phyloP scores from a whole-genome alignment of 768 basidiomycete species.

The Zangia roseola region DNA sequence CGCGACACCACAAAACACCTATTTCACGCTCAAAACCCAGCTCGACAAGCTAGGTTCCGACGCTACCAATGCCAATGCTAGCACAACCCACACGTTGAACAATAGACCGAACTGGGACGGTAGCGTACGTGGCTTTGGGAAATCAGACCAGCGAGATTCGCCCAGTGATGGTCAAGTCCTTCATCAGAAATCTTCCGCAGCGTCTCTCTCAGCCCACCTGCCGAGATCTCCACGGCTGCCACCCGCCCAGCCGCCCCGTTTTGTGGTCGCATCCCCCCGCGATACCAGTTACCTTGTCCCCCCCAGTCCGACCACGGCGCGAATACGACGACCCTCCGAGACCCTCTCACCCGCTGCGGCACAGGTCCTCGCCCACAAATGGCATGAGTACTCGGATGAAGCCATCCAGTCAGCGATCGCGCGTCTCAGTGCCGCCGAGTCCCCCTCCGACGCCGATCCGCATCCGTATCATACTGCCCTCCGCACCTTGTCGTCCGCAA shows the following conservation, averaged over 20 bases:
- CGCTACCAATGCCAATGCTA: conserved; percentile 20
- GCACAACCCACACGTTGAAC: neutral
- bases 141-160: conserved; percentile 34
- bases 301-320: conserved; percentile 32
- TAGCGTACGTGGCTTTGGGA: conserved; percentile 58
- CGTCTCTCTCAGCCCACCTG: conserved; percentile 42
- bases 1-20: conserved; percentile 42
- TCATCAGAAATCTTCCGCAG: conserved; percentile 32
- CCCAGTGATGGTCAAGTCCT: conserved; percentile 17
- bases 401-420: conserved; percentile 66
- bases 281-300: conserved; percentile 34
- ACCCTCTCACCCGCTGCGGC: conserved; percentile 29
- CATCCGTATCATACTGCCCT: conserved; percentile 69
- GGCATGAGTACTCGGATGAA: conserved; percentile 79
- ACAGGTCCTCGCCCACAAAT: conserved; percentile 62
- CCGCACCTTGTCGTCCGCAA: conserved; percentile 66
- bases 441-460: conserved; percentile 43
- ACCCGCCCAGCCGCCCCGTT: conserved; percentile 28
- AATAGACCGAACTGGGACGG: conserved; percentile 43
- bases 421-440: conserved; percentile 42
- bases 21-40: conserved; percentile 63
- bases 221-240: conserved; percentile 32
- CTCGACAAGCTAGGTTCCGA: conserved; percentile 43
- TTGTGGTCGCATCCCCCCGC: conserved; percentile 43
- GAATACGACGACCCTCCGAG: conserved; percentile 11